These are phyloP conservation scores for Mentha longifolia DNA, from an alignment of 257 asterid species.

Conservation along the genomic window DNA sequence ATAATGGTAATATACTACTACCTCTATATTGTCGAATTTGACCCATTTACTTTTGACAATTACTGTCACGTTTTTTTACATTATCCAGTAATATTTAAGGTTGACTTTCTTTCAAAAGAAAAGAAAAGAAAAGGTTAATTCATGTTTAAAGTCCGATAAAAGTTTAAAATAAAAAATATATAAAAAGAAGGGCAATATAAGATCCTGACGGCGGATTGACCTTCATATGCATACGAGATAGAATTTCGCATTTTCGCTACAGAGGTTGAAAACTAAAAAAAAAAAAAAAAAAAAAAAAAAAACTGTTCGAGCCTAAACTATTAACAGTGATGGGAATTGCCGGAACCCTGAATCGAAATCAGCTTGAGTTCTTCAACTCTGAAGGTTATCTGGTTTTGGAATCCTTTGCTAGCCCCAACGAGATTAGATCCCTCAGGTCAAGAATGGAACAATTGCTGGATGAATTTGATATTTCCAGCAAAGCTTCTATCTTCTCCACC, in stretches of 20 bases:
- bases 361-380: constrained; percentile 49
- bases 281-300: not conserved
- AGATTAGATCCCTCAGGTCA: constrained; percentile 61
- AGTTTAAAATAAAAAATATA: too few species aligned
- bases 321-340: constrained; percentile 36
- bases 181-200: too few species aligned
- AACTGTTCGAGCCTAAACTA: too few species aligned
- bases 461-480: constrained; percentile 64
- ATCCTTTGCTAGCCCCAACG: constrained; percentile 69
- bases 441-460: constrained; percentile 74
- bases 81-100: too few species aligned
- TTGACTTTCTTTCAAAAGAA: too few species aligned
- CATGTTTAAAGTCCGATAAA: too few species aligned
- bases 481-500: constrained; percentile 82
- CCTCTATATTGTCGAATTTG: too few species aligned
- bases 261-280: not conserved
- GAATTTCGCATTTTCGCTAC: not conserved
- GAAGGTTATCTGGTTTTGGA: constrained; percentile 83
- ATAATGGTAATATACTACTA: too few species aligned
- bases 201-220: not conserved
- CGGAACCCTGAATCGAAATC: constrained; percentile 41
- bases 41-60: too few species aligned
- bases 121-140: too few species aligned
- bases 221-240: not conserved
- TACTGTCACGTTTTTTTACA: too few species aligned